phyloP scores from a whole-genome alignment of 331 rosid genomes.

The Pyracantha coccinea region DNA sequence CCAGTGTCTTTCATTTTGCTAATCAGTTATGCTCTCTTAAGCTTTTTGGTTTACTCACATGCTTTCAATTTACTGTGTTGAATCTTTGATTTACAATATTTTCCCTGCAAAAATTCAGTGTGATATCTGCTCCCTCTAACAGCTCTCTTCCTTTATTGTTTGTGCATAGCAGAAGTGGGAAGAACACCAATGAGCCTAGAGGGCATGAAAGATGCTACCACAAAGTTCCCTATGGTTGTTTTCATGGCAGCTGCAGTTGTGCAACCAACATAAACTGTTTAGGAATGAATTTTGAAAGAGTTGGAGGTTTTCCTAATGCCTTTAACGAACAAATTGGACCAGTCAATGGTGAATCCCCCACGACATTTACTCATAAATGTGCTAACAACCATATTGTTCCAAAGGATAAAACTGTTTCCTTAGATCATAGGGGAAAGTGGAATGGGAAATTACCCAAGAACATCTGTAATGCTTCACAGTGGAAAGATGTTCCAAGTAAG shows the following conservation, averaged over 20 bases:
- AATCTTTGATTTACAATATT: neutral
- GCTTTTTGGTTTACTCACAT: neutral
- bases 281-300: conserved; percentile 24
- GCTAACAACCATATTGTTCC: conserved; percentile 19
- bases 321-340: conserved; percentile 18
- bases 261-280: conserved; percentile 20
- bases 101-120: neutral
- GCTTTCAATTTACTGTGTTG: neutral
- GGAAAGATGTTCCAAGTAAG: conserved; percentile 66
- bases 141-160: conserved; percentile 10
- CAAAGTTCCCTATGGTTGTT: conserved; percentile 22
- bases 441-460: conserved; percentile 14
- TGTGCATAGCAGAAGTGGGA: conserved; percentile 33
- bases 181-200: conserved; percentile 19
- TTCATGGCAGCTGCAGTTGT: conserved; percentile 18
- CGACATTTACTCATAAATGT: conserved; percentile 21
- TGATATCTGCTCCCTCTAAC: neutral
- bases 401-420: conserved; percentile 11
- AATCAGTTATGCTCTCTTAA: neutral
- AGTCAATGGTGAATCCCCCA: conserved; percentile 22
- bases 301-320: conserved; percentile 18
- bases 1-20: neutral
- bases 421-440: conserved; percentile 24
- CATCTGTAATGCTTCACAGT: conserved; percentile 31
- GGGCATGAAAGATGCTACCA: conserved; percentile 25